Evolutionary conservation across 129 eudicot genomes (phyloP).

Genomic region (Flaveria robusta): DNA sequence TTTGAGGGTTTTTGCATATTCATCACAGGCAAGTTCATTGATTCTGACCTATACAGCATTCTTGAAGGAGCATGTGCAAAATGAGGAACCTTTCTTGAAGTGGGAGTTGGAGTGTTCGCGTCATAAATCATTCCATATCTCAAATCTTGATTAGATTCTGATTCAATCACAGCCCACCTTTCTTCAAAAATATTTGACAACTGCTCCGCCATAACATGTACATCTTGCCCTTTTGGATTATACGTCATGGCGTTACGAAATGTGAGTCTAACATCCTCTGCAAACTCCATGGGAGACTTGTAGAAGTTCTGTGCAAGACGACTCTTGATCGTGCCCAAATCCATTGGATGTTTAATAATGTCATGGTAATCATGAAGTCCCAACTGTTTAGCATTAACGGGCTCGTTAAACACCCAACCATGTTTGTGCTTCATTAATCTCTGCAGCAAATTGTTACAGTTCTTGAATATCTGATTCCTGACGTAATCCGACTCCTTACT

Average conservation of each 20-base stretch:
- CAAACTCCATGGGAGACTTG: conserved; percentile 80
- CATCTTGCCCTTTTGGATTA: conserved; percentile 94
- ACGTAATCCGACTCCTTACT: conserved; percentile 41
- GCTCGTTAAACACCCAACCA: conserved; percentile 94
- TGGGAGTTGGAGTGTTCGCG: conserved; percentile 60
- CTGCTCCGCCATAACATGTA: conserved; percentile 79
- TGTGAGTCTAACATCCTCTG: conserved; percentile 90
- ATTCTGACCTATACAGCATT: conserved; percentile 52
- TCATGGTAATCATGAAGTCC: conserved; percentile 83
- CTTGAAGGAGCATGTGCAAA: conserved; percentile 44
- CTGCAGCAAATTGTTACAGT: conserved; percentile 69
- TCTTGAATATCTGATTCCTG: conserved; percentile 53
- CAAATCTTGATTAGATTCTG: conserved; percentile 54
- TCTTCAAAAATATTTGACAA: conserved; percentile 65
- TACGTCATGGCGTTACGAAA: conserved; percentile 89
- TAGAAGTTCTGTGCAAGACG: conserved; percentile 69
- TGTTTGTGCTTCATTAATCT: conserved; percentile 84
- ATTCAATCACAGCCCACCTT: conserved; percentile 71
- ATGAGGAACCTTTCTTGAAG: conserved; percentile 57
- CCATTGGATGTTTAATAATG: conserved; percentile 88
- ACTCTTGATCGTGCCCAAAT: conserved; percentile 82
- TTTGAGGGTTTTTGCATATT: conserved; percentile 38
- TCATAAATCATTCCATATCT: conserved; percentile 60
- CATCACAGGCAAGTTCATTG: conserved; percentile 48
- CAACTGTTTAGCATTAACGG: conserved; percentile 66